Percentiles rank a stretch among this genome's conserved stretches.
Evolutionary conservation across 257 asterid genomes (phyloP).

Genomic region (Linderniella brevidens): DNA sequence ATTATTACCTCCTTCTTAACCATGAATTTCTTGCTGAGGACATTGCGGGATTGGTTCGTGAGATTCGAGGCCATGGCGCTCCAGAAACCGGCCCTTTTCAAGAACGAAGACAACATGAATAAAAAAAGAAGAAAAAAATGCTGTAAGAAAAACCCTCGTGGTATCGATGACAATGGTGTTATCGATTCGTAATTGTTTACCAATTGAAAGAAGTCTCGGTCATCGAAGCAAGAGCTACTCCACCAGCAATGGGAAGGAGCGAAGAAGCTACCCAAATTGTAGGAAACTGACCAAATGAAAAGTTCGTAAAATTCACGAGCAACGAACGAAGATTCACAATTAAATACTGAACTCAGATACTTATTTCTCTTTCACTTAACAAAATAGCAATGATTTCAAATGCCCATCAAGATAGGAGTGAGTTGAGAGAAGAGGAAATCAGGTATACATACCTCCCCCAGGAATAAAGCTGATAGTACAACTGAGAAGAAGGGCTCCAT

Average conservation of each 20-base stretch:
- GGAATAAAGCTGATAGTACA: neutral
- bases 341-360: too few relatives aligned
- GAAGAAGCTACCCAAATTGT: slow-evolving; percentile 75
- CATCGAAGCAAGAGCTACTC: slow-evolving; percentile 83
- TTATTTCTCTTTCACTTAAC: too few relatives aligned
- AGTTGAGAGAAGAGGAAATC: neutral
- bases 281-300: slow-evolving; percentile 32
- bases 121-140: neutral
- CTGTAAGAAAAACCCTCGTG: too few relatives aligned
- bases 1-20: slow-evolving; percentile 77
- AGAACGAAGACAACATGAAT: slow-evolving; percentile 10
- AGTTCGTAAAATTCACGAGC: neutral
- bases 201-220: slow-evolving; percentile 89
- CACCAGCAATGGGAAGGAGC: slow-evolving; percentile 83
- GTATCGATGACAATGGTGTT: neutral
- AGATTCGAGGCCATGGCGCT: slow-evolving; percentile 98
- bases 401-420: neutral
- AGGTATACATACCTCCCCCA: slow-evolving; percentile 2
- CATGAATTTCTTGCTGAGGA: slow-evolving; percentile 90
- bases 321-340: neutral
- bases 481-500: slow-evolving; percentile 5
- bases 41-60: slow-evolving; percentile 90
- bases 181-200: slow-evolving; percentile 18
- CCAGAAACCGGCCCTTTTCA: slow-evolving; percentile 91
- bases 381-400: too few relatives aligned